Evolutionary conservation across 2,329 filamentous ascomycete species (phyloP), one percentile per base, ranked within the genome.

Genomic region (Trichoderma citrinoviride): DNA sequence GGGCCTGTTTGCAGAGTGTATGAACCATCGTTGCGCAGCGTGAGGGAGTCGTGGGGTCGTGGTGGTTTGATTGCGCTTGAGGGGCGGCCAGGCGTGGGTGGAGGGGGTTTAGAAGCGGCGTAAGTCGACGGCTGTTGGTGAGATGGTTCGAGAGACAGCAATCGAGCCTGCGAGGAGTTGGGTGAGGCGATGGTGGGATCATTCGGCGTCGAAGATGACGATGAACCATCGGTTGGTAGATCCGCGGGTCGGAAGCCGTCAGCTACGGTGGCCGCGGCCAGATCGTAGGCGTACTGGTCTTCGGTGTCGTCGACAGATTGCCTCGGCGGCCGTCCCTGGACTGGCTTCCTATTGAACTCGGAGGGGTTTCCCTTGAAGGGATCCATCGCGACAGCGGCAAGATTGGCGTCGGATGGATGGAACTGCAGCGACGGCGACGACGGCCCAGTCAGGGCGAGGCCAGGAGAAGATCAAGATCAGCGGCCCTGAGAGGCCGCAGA

Each of bases 31-130:
- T 86, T 80, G 53, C 81, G 78, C 41, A 86, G 76, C 8, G 82
- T 77, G 17, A 86, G 77, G 17, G 82, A 81, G 66, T 85, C 83
- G 27, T 80, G 76, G 7, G 74, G 76, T 14, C 76, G 77, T 5
- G 78, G 79, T n/a, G 82, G 78, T 67, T 88, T 88, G 15, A 82
- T 78, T 54, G 82, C 82, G 72, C 85, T 88, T 3, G 84, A 85
- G 43, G 83, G 80, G 65, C 83, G 78, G 64, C 74, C 73, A 33
- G 72, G 68, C 57, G 69, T 69, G 14, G 66, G 66, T 23, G 68
- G 27, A 17, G 57, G 40, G 14, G 63, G 69, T 66, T 74, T 72
- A 14, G 41, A 29, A 17, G 65, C 46, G 61, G 27, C 68, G 65
- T 49, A 53, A 17, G 40, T 40, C 23, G 40, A n/a, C 40, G n/a